These are phyloP conservation scores for Solanum bulbocastanum DNA, from an alignment of 257 asterid species.

Conservation along the genomic window DNA sequence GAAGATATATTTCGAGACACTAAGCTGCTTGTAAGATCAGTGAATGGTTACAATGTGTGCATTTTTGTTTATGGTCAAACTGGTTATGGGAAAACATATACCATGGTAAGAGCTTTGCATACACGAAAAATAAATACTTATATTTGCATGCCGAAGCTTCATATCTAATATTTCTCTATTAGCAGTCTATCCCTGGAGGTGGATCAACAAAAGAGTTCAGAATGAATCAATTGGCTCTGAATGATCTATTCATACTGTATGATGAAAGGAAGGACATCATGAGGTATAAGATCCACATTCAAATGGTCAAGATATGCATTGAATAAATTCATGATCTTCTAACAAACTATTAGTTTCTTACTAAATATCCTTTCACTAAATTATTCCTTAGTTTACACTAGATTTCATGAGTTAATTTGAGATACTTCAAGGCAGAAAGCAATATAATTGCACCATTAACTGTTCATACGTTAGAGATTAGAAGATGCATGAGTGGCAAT, in stretches of 20 bases:
- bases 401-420: neutral
- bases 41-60: constrained; percentile 79
- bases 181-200: constrained; percentile 53
- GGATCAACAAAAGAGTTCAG: constrained; percentile 51
- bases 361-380: constrained; percentile 73
- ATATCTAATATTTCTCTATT: neutral
- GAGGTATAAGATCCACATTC: constrained; percentile 61
- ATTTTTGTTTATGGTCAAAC: constrained; percentile 93
- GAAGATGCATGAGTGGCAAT: constrained; percentile 38
- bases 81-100: constrained; percentile 92
- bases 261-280: constrained; percentile 51
- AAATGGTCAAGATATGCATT: constrained; percentile 84
- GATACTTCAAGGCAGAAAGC: neutral
- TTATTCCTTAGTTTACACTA: neutral
- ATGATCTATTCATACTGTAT: constrained; percentile 63
- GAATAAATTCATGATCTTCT: constrained; percentile 93
- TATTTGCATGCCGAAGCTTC: neutral
- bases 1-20: constrained; percentile 67
- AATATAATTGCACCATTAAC: constrained; percentile 27
- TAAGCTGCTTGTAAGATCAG: constrained; percentile 74
- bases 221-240: constrained; percentile 66
- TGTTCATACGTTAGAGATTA: constrained; percentile 43
- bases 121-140: neutral
- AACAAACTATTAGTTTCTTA: constrained; percentile 42
- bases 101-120: constrained; percentile 59